phyloP scores from a whole-genome alignment of 164 flowering plant species.

The Brasenia schreberi region DNA sequence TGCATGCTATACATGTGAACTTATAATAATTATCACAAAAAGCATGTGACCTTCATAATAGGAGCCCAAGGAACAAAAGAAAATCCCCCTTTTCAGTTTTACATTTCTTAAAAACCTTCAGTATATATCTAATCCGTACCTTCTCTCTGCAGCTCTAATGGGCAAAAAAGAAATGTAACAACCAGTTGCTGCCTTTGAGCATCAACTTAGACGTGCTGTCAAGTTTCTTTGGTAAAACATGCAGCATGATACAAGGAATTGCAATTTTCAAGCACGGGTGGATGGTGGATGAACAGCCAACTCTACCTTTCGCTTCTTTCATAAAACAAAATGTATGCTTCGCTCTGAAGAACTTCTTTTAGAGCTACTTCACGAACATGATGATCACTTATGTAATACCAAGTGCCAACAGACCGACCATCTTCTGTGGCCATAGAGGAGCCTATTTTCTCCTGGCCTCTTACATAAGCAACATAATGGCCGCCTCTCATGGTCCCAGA shows the following conservation, averaged over 20 bases:
- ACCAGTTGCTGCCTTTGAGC: too few species aligned
- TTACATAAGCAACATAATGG: constrained; percentile 85
- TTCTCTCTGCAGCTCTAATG: background rate
- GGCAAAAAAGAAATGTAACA: background rate
- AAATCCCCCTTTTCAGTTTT: background rate
- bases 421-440: background rate
- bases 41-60: too few species aligned
- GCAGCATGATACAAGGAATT: background rate
- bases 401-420: constrained; percentile 7
- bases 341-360: constrained; percentile 59
- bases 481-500: constrained; percentile 83
- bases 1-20: too few species aligned
- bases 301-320: constrained; percentile 14
- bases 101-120: background rate
- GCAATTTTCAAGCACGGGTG: background rate
- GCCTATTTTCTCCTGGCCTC: constrained; percentile 26
- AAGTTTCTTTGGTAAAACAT: background rate
- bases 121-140: background rate
- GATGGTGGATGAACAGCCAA: constrained; percentile 9
- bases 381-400: constrained; percentile 78
- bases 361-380: constrained; percentile 48
- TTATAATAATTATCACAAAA: too few species aligned
- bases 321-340: constrained; percentile 90
- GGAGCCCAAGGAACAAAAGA: too few species aligned
- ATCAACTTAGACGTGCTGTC: too few species aligned